Evolutionary conservation across 768 basidiomycete genomes (phyloP).

Genomic region (Scleroderma citrinum): DNA sequence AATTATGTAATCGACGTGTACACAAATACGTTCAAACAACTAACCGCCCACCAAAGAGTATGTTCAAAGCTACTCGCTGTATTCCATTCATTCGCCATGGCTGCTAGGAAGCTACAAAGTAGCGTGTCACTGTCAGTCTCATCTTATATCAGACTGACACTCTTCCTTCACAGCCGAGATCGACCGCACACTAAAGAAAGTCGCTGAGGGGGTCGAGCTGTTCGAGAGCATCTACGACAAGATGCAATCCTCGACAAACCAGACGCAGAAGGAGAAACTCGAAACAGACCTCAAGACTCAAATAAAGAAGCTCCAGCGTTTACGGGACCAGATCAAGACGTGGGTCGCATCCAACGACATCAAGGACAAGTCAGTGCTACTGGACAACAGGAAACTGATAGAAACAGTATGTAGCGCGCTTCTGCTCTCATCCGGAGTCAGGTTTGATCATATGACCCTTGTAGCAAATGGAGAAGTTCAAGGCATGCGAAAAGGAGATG

Average conservation of each 20-base stretch:
- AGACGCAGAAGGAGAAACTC: conserved; percentile 98
- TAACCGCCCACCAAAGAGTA: background rate
- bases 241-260: conserved; percentile 93
- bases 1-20: conserved; percentile 19
- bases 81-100: conserved; percentile 49
- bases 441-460: conserved; percentile 11
- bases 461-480: conserved; percentile 99
- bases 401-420: conserved; percentile 70
- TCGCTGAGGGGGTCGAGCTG: conserved; percentile 89
- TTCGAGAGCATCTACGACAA: conserved; percentile 97
- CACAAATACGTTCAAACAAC: conserved; percentile 7
- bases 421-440: background rate
- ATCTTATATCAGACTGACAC: background rate
- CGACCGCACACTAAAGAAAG: conserved; percentile 97
- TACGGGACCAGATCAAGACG: conserved; percentile 86
- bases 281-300: conserved; percentile 95
- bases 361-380: conserved; percentile 90
- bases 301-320: conserved; percentile 89
- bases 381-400: conserved; percentile 93
- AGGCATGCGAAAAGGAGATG: conserved; percentile 99
- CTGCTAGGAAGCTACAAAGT: conserved; percentile 90
- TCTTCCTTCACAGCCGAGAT: conserved; percentile 75
- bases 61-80: background rate
- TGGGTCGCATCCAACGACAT: conserved; percentile 98
- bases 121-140: conserved; percentile 10